These are phyloP conservation scores for Moricandia moricandioides DNA, from an alignment of 345 rosid species.

Conservation along the genomic window DNA sequence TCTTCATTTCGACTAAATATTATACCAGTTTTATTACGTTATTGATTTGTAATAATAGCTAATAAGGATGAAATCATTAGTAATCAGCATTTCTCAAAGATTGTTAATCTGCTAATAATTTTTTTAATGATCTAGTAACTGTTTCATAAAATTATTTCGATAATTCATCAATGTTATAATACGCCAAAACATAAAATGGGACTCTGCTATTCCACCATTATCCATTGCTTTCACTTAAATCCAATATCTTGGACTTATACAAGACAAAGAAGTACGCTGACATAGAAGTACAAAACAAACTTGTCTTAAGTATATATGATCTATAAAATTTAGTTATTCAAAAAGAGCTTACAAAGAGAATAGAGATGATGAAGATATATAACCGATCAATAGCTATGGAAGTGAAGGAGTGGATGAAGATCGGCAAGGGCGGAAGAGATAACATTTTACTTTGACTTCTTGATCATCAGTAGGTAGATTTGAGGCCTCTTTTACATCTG, in stretches of 20 bases:
- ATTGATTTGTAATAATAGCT: background rate
- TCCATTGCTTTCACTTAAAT: slow-evolving; percentile 18
- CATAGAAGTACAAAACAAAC: slow-evolving; percentile 11
- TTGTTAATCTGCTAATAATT: background rate
- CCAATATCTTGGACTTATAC: slow-evolving; percentile 24
- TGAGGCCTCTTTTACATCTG: slow-evolving; percentile 25
- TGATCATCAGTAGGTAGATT: slow-evolving; percentile 27
- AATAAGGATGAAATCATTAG: background rate
- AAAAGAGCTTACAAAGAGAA: slow-evolving; percentile 21
- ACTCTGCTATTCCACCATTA: background rate
- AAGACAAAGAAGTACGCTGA: slow-evolving; percentile 20
- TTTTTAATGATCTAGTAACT: background rate
- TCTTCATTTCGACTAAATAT: background rate
- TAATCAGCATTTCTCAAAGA: background rate
- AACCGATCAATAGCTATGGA: slow-evolving; percentile 11
- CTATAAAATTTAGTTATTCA: slow-evolving; percentile 17
- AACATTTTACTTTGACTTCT: slow-evolving; percentile 21
- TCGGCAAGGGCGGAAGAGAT: slow-evolving; percentile 21
- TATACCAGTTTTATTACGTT: background rate
- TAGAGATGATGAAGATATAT: background rate
- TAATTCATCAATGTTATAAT: background rate
- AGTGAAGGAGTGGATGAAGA: slow-evolving; percentile 14
- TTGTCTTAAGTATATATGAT: slow-evolving; percentile 19
- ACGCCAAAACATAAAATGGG: background rate
- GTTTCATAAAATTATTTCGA: background rate